phyloP scores from a whole-genome alignment of 768 basidiomycete genomes.

The Russula lepida region DNA sequence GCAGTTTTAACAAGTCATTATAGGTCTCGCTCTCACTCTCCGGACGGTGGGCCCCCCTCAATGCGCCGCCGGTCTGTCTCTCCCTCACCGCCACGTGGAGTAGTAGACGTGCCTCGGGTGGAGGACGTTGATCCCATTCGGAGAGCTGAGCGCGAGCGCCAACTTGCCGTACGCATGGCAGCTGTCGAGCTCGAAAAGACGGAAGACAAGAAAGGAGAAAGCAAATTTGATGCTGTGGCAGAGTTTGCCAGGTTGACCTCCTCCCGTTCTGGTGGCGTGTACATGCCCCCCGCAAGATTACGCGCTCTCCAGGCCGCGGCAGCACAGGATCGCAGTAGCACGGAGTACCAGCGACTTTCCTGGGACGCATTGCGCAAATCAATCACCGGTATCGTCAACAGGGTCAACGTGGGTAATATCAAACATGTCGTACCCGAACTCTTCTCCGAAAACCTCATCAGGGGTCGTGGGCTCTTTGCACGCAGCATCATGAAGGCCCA shows the following conservation, averaged over 20 bases:
- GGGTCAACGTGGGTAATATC: constrained; percentile 95
- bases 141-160: constrained; percentile 67
- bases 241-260: constrained; percentile 84
- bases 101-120: constrained; percentile 41
- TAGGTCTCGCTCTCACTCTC: constrained; percentile 30
- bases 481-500: constrained; percentile 98
- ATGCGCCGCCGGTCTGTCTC: constrained; percentile 38
- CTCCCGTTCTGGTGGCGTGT: constrained; percentile 86
- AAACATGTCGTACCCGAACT: constrained; percentile 87
- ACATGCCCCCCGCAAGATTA: constrained; percentile 90
- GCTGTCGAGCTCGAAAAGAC: constrained; percentile 60
- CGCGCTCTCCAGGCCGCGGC: constrained; percentile 86
- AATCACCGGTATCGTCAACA: constrained; percentile 98
- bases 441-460: constrained; percentile 88
- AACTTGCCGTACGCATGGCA: constrained; percentile 62
- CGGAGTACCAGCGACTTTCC: constrained; percentile 89
- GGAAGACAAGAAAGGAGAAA: constrained; percentile 30
- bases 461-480: constrained; percentile 87
- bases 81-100: constrained; percentile 26
- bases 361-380: constrained; percentile 98
- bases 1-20: neutral
- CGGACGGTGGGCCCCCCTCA: constrained; percentile 32
- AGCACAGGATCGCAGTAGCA: constrained; percentile 66
- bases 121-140: constrained; percentile 71
- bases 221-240: constrained; percentile 60